Evolutionary conservation across 495 filamentous ascomycete genomes (phyloP), one percentile per base, ranked within the genome.

Genomic region (Haplographium delicatum): DNA sequence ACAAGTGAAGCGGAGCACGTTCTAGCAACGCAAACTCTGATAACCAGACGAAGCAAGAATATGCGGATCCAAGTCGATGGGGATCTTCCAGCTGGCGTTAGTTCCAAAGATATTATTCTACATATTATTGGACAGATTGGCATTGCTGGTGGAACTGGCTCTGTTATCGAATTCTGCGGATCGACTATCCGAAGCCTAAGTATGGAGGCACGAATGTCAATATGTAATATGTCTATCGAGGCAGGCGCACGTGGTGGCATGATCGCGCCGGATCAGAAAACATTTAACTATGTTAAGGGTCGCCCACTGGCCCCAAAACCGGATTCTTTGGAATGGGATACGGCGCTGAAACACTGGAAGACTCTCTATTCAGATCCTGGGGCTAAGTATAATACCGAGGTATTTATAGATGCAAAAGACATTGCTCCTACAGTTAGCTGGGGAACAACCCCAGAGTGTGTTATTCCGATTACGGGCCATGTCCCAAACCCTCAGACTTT

Each of bases 141-240:
- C 55, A 96, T 91, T 31, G 91, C 91, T 41, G 91, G 91, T 65
- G 91, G 91, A 47, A 96, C 80, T 33, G 89, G 89, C 53, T 80
- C 84, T 47, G 91, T 96, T 51, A 95, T 96, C 59, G 91, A 96
- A 72, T 96, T 87, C 76, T 91, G 86, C 58, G 91, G 91, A 46
- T 93, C 88, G 34, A 88, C 90, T 47, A 95, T 96, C 63, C 80
- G 87, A 52, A 69, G 68, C 25, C 73, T 96, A 56, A 93, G 87
- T 69, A 95, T 96, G 80, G 91, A 96, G 64, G 91, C 91, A 28
- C 84, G 91, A 61, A 96, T 96, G 91, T 93, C 88, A 48, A 90
- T 96, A 64, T 96, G 91, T 71, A 96, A 96, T 74, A 96, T 96
- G 91, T 88, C 89, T 16, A 95, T 96, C 62, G 91, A 96, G 73